These are phyloP conservation scores for Calocera viscosa DNA, from an alignment of 768 basidiomycete species.

Conservation along the genomic window DNA sequence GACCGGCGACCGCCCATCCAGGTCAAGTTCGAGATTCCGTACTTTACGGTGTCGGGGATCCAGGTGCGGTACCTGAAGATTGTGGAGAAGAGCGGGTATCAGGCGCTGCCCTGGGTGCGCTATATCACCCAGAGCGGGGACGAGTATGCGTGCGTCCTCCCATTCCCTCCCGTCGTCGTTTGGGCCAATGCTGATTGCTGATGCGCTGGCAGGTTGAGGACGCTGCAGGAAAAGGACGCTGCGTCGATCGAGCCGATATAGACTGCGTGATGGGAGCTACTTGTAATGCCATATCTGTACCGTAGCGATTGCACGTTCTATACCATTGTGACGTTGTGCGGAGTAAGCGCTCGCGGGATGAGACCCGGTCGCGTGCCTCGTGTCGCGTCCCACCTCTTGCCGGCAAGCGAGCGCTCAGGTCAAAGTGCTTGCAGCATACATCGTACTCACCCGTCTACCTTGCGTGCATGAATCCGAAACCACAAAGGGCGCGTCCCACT, in stretches of 20 bases:
- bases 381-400: not conserved
- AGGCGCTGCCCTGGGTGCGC: slow-evolving; percentile 83
- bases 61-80: slow-evolving; percentile 98
- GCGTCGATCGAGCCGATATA: slow-evolving; percentile 6
- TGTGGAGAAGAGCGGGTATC: slow-evolving; percentile 96
- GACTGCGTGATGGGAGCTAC: not conserved
- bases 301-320: slow-evolving; percentile 6
- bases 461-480: too few species aligned
- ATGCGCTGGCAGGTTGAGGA: not conserved
- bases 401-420: not conserved
- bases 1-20: slow-evolving; percentile 91
- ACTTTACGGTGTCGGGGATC: slow-evolving; percentile 94
- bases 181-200: not conserved
- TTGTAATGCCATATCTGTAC: slow-evolving; percentile 2
- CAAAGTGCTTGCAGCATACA: too few species aligned
- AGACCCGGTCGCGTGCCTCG: not conserved
- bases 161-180: not conserved
- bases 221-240: slow-evolving; percentile 2
- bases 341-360: too few species aligned
- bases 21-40: slow-evolving; percentile 96
- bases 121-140: slow-evolving; percentile 89
- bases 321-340: not conserved
- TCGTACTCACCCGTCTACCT: too few species aligned
- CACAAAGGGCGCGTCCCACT: not conserved
- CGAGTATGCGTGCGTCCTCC: slow-evolving; percentile 66